Evolutionary conservation across 2,329 filamentous ascomycete genomes (phyloP), one percentile per base, ranked within the genome.

Genomic region (Teratosphaeria destructans): DNA sequence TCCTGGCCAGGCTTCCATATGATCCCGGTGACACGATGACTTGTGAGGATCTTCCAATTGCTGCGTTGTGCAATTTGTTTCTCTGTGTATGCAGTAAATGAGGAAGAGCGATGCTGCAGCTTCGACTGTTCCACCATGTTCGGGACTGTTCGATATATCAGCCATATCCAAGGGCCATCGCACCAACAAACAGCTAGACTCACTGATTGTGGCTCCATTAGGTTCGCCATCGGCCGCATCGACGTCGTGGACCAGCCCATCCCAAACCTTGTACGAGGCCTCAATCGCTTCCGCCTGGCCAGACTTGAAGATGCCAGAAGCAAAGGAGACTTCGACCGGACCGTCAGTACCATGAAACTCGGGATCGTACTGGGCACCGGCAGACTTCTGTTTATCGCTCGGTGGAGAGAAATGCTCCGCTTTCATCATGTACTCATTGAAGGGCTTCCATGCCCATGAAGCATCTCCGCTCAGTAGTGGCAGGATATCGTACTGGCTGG

Each of bases 401-500:
- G 67, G 67, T n/a, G 55, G 32, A 54, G 67, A 58, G 58, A 68
- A 70, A 52, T 65, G 39, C 58, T 70, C 67, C 1, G 64, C 64
- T 12, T 54, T 53, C 16, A 67, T 60, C 67, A 70, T 70, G 55
- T 67, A 64, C 43, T 65, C 23, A 26, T 68, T 68, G 56, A 70
- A 59, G 3, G 55, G 54, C 5, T 65, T 60, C 62, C 65, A 70
- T 0, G 59, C 63, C 67, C 67, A 70, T 6, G 61, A 63, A 10
- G 65, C 61, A 35, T 68, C 67, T 5, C 67, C 67, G 5, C 57
- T 68, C n/a, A 70, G 61, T 5, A 62, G n/a, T n/a, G 66, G 66
- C 14, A 70, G 62, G 10, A 70, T 57, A 57, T 70, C 63, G 43
- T 68, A 70, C 57, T 68, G 67, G 10, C 66, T 65, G 37, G 58